Base-by-base conservation (phyloP, 148 eudicot species). In the Pouteria glomerata region DNA sequence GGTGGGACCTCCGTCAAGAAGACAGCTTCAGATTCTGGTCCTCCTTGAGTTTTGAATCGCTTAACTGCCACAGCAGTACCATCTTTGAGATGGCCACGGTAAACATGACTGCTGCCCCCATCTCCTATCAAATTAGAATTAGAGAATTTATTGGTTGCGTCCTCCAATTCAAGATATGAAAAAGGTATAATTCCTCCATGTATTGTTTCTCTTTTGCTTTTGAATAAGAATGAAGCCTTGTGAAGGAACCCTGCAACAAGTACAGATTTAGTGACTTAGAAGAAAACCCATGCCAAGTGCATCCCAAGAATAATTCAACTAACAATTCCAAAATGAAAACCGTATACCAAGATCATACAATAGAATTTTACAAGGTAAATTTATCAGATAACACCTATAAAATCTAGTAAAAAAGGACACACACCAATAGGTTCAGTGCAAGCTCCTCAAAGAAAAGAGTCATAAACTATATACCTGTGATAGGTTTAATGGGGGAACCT, bases 31-130 rank as follows among this genome's bases (percentile, higher is more conserved):
- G 89, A 92, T 77, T 86, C 91, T 26, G 80, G 77, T 42, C 88
- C 90, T 18, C 79, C 75, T 21, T 71, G 79, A 65, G 79, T 68
- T 76, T 87, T 88, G 69, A 94, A 77, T 64, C 91, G 76, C 78
- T 94, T 94, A 35, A 94, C 85, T 78, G 98, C 97, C 66, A 91
- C 84, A 50, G 65, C 71, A 77, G 73, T 84, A 58, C 97, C 96
- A 76, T 91, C 91, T 78, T 73, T 80, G 62, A 94, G 93, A 74
- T 73, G 77, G 63, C 97, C 98, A 73, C 77, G 75, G 72, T 91
- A 94, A 30, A 94, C 93, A 55, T 86, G 89, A 81, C 98, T 94
- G 89, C 97, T 89, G 44, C 88, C 96, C 74, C 98, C 98, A 52
- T 82, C 76, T 62, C 97, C 98, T 61, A 94, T 86, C 74, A 94